Percentiles rank a stretch among this genome's conserved stretches.
phyloP scores from a whole-genome alignment of 1,284 basidiomycete species.

The Coriolopsis trogii region DNA sequence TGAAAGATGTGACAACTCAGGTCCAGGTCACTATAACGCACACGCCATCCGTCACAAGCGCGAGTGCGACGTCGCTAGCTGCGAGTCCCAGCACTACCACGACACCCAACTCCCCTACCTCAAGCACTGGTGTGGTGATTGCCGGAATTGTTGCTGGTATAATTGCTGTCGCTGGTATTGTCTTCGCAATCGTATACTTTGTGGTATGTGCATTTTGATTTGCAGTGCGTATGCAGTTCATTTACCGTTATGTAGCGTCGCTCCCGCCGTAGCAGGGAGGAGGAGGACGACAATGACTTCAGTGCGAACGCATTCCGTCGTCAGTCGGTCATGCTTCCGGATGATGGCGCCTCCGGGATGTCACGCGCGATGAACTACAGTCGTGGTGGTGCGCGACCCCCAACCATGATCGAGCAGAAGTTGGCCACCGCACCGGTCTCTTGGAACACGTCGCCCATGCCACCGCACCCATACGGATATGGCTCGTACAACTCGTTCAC shows the following conservation, averaged over 20 bases:
- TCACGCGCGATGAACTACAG: conserved; percentile 22
- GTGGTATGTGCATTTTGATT: conserved; percentile 49
- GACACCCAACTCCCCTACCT: not conserved
- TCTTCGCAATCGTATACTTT: conserved; percentile 54
- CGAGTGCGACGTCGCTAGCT: conserved; percentile 1
- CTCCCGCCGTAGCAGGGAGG: conserved; percentile 36
- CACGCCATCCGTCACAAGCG: not conserved
- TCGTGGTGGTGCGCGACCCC: conserved; percentile 24
- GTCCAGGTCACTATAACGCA: conserved; percentile 9
- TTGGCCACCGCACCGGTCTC: conserved; percentile 15
- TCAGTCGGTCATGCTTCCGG: conserved; percentile 59
- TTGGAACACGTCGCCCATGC: conserved; percentile 10
- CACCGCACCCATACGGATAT: conserved; percentile 23
- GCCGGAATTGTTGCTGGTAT: conserved; percentile 58
- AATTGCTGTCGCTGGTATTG: conserved; percentile 49
- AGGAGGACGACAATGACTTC: conserved; percentile 48
- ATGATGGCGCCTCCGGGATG: conserved; percentile 41
- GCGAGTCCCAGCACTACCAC: conserved; percentile 1
- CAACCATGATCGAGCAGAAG: conserved; percentile 41
- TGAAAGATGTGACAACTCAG: conserved; percentile 2
- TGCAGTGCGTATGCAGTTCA: not conserved
- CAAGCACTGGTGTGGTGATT: conserved; percentile 41
- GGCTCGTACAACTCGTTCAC: conserved; percentile 30
- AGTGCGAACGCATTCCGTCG: conserved; percentile 55
- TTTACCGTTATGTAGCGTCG: conserved; percentile 42